Evolutionary conservation across 495 filamentous ascomycete genomes (phyloP).

Genomic region (Elasticomyces elasticus): DNA sequence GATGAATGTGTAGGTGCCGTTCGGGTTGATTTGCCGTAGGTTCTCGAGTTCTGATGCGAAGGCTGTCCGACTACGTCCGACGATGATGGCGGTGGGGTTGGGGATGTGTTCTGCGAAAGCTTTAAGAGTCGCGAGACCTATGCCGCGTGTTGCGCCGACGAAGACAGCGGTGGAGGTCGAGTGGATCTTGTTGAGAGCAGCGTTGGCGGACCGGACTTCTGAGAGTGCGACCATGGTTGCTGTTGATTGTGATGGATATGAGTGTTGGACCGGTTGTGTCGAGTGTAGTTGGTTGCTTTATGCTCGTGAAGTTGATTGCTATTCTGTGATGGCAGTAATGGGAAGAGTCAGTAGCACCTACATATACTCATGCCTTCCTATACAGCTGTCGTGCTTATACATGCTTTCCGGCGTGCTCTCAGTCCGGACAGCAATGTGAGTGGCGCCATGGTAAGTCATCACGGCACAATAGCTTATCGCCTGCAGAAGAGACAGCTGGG

Average conservation of each 20-base stretch:
- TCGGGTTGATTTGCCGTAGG: constrained; percentile 11
- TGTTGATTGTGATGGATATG: neutral
- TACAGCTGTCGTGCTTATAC: too few species aligned
- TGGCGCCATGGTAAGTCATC: too few species aligned
- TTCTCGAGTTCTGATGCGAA: constrained; percentile 5
- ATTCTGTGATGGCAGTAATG: too few species aligned
- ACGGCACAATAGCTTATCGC: too few species aligned
- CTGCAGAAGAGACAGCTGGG: too few species aligned
- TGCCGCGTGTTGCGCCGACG: constrained; percentile 35
- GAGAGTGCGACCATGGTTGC: constrained; percentile 17
- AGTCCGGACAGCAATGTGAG: too few species aligned
- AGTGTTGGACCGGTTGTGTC: too few species aligned
- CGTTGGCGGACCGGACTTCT: constrained; percentile 14
- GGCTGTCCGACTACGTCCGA: constrained; percentile 26
- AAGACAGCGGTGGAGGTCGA: constrained; percentile 28
- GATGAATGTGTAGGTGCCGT: constrained; percentile 19
- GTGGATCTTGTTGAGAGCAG: constrained; percentile 4
- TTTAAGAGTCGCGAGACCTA: constrained; percentile 31
- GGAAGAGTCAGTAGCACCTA: too few species aligned
- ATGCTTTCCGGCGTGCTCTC: too few species aligned
- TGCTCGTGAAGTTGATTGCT: too few species aligned
- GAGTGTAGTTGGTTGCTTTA: too few species aligned
- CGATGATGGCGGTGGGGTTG: constrained; percentile 32
- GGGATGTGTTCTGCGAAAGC: constrained; percentile 29
- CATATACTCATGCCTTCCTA: too few species aligned